A percentile compares a stretch with the other conserved stretches of the same genome.
Evolutionary conservation across 345 rosid species (phyloP).

Genomic region (Hypericum androsaemum): DNA sequence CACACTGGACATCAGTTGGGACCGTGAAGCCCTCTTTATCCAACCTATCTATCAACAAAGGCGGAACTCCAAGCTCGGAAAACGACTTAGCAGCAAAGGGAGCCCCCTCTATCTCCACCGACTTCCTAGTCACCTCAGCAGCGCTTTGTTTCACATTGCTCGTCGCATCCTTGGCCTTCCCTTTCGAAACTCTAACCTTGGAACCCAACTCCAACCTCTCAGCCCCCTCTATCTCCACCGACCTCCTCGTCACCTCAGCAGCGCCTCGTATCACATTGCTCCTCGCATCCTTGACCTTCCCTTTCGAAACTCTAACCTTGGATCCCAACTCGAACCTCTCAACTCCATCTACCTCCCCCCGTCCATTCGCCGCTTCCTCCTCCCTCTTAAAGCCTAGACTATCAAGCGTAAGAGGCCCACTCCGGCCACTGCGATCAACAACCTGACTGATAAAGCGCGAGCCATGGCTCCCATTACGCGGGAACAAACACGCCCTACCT

Average conservation of each 20-base stretch:
- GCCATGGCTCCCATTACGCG: slow-evolving; percentile 7
- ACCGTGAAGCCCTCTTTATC: slow-evolving; percentile 57
- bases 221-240: slow-evolving; percentile 15
- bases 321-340: slow-evolving; percentile 12
- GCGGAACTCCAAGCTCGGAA: slow-evolving; percentile 80
- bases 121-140: slow-evolving; percentile 21
- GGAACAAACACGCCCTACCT: slow-evolving; percentile 33
- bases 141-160: slow-evolving; percentile 25
- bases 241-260: slow-evolving; percentile 19
- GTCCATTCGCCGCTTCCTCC: slow-evolving; percentile 15
- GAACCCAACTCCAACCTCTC: slow-evolving; percentile 12
- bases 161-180: slow-evolving; percentile 24
- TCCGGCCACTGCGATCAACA: slow-evolving; percentile 13
- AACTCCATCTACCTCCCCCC: slow-evolving; percentile 15
- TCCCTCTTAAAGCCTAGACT: slow-evolving; percentile 44
- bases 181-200: slow-evolving; percentile 25
- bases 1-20: slow-evolving; percentile 85
- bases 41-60: slow-evolving; percentile 48
- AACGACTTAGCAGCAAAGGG: slow-evolving; percentile 72
- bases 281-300: slow-evolving; percentile 24
- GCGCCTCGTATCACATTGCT: slow-evolving; percentile 25
- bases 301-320: slow-evolving; percentile 25
- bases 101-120: slow-evolving; percentile 39
- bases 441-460: slow-evolving; percentile 34
- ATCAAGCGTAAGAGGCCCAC: slow-evolving; percentile 52